These are phyloP conservation scores for Lipomyces chichibuensis DNA, from an alignment of 805 yeast species.

Conservation along the genomic window DNA sequence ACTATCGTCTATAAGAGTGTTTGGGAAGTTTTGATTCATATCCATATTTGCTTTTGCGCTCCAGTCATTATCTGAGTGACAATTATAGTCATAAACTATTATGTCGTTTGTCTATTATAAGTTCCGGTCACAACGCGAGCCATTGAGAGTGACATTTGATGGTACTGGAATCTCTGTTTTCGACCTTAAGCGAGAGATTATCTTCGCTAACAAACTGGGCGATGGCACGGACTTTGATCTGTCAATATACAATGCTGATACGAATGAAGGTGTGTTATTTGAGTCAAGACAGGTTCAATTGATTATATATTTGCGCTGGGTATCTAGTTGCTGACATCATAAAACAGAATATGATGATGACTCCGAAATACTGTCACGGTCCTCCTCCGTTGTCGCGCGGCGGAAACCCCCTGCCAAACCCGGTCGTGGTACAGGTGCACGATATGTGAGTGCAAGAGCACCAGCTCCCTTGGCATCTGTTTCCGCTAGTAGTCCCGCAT, in stretches of 20 bases:
- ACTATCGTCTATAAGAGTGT: background rate
- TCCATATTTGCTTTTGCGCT: background rate
- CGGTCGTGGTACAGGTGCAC: conserved; percentile 57
- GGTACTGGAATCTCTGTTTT: conserved; percentile 96
- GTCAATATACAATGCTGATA: conserved; percentile 69
- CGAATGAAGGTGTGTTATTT: conserved; percentile 49
- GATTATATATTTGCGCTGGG: background rate
- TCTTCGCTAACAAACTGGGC: conserved; percentile 75
- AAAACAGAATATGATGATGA: conserved; percentile 79
- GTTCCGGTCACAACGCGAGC: conserved; percentile 80
- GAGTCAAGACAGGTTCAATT: background rate
- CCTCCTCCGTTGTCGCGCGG: conserved; percentile 75
- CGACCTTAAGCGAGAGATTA: conserved; percentile 89
- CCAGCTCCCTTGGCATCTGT: conserved; percentile 37
- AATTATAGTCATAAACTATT: conserved; percentile 44
- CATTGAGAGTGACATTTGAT: conserved; percentile 81
- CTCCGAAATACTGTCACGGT: conserved; percentile 86
- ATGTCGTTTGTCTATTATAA: conserved; percentile 86
- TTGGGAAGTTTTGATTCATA: background rate
- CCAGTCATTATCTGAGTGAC: background rate
- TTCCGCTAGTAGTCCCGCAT: background rate
- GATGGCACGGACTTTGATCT: conserved; percentile 85
- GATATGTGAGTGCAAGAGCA: conserved; percentile 55
- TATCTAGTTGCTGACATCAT: conserved; percentile 11
- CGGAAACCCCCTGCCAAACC: conserved; percentile 68